These are phyloP conservation scores for Apophysomyces sp. DNA, from an alignment of 371 early-diverging fungal genomes.

Conservation along the genomic window DNA sequence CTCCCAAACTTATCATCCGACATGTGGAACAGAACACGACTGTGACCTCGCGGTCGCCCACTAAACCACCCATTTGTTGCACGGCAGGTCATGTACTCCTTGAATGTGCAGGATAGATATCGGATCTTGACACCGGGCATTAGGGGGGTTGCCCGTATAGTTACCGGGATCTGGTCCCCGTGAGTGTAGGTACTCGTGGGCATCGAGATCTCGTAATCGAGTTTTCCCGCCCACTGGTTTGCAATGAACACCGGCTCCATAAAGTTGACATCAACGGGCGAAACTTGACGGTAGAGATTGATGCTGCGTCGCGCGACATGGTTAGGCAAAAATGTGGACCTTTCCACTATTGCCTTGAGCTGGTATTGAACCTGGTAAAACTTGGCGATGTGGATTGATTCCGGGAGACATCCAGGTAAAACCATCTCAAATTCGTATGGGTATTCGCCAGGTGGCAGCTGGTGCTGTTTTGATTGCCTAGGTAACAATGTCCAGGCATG, in stretches of 20 bases:
- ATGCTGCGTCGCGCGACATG: constrained; percentile 11
- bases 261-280: constrained; percentile 25
- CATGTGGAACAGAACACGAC: constrained; percentile 28
- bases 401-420: constrained; percentile 38
- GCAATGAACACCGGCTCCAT: constrained; percentile 33
- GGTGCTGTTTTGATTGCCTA: constrained; percentile 17
- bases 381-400: constrained; percentile 32
- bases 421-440: constrained; percentile 41
- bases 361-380: constrained; percentile 39
- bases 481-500: constrained; percentile 39
- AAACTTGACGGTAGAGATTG: constrained; percentile 28
- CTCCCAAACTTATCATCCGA: constrained; percentile 24
- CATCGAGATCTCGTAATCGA: constrained; percentile 43
- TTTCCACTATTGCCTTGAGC: constrained; percentile 37
- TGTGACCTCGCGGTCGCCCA: constrained; percentile 29
- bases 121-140: constrained; percentile 24
- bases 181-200: constrained; percentile 36
- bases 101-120: constrained; percentile 31
- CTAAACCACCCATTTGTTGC: constrained; percentile 28
- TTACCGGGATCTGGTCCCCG: constrained; percentile 39
- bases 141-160: constrained; percentile 34
- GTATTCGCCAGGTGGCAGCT: constrained; percentile 27
- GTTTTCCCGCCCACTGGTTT: constrained; percentile 39
- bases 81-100: constrained; percentile 40
- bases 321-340: constrained; percentile 35